phyloP scores from a whole-genome alignment of 1,139 yeast species.

The Scheffersomyces quercinus region DNA sequence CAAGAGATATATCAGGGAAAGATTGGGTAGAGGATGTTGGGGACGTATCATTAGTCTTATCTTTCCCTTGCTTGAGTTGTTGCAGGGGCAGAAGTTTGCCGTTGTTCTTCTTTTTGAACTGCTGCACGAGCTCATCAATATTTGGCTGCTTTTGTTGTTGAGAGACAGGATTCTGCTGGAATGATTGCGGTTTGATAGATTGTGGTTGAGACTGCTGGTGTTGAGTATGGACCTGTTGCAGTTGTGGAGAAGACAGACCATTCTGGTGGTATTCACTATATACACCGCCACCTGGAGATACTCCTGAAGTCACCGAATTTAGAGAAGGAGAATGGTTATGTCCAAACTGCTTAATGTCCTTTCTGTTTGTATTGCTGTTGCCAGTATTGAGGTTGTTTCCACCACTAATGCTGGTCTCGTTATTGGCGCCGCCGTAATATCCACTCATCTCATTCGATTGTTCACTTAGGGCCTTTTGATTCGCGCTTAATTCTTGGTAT shows the following conservation, averaged over 20 bases:
- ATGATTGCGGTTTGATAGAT: not conserved
- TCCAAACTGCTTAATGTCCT: constrained; percentile 1
- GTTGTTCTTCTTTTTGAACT: constrained; percentile 19
- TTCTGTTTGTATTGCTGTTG: constrained; percentile 5
- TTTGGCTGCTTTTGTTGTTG: constrained; percentile 11
- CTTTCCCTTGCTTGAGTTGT: constrained; percentile 4
- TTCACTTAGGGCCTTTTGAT: constrained; percentile 25
- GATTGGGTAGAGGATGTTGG: constrained; percentile 43
- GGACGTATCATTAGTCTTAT: constrained; percentile 27
- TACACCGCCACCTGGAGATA: constrained; percentile 32
- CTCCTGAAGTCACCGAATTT: constrained; percentile 23
- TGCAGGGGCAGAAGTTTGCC: constrained; percentile 1
- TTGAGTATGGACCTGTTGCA: not conserved
- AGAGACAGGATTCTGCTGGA: not conserved
- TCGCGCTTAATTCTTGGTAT: constrained; percentile 34
- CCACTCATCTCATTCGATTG: constrained; percentile 18
- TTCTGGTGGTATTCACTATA: constrained; percentile 17
- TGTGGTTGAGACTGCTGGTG: not conserved
- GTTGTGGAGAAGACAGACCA: not conserved
- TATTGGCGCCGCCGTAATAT: constrained; percentile 11
- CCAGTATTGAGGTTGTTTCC: constrained; percentile 5
- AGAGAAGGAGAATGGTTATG: constrained; percentile 12
- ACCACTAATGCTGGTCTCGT: constrained; percentile 2
- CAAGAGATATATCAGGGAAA: constrained; percentile 49
- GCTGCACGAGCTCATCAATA: constrained; percentile 36